Evolutionary conservation across 768 basidiomycete species (phyloP).

Genomic region (Kwoniella shandongensis): DNA sequence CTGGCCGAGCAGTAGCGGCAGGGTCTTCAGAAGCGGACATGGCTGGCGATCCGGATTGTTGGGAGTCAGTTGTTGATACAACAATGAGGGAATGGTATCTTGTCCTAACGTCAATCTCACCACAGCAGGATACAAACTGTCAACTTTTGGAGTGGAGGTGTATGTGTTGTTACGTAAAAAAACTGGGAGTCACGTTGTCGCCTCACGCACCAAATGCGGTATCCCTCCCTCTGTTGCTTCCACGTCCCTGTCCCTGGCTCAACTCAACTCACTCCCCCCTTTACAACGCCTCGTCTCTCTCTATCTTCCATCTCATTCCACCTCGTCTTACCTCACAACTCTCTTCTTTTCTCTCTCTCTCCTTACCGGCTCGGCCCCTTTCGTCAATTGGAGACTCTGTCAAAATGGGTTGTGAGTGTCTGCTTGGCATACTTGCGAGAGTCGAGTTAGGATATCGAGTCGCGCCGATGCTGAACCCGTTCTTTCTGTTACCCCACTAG

Average conservation of each 20-base stretch:
- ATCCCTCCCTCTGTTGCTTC: too few species aligned
- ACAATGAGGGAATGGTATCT: too few species aligned
- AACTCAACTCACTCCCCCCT: background rate
- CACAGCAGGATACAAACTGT: background rate
- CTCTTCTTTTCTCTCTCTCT: conserved; percentile 6
- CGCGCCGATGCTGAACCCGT: too few species aligned
- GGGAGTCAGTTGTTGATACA: too few species aligned
- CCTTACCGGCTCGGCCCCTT: conserved; percentile 15
- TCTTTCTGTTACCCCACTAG: conserved; percentile 55
- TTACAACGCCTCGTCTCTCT: conserved; percentile 6
- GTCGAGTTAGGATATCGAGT: too few species aligned
- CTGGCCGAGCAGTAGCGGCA: conserved; percentile 32
- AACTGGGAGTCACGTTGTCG: background rate
- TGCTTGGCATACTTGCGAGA: background rate
- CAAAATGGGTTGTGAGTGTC: conserved; percentile 39
- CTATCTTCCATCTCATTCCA: conserved; percentile 1
- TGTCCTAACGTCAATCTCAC: background rate
- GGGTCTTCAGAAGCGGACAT: conserved; percentile 15
- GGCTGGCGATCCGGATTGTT: too few species aligned
- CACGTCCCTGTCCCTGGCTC: too few species aligned
- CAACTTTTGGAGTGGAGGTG: background rate
- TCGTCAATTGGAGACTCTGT: conserved; percentile 14
- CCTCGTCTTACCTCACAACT: too few species aligned
- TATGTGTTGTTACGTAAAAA: conserved; percentile 4
- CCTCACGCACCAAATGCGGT: conserved; percentile 1